Base-by-base conservation (phyloP, 2,329 filamentous ascomycete species). In the Aspergillus tamarii region DNA sequence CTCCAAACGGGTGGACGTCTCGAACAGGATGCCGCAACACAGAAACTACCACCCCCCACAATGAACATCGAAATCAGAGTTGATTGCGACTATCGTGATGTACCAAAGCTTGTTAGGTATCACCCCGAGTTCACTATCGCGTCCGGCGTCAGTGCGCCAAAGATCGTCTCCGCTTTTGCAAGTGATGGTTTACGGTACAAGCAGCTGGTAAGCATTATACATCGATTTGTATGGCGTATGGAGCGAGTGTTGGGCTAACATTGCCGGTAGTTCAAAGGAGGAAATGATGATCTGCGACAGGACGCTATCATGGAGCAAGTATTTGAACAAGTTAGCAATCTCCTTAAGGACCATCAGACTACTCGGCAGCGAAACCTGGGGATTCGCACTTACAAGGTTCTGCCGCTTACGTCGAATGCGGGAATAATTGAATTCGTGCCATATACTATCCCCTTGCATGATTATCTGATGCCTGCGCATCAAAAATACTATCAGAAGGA, bases 291-390 rank as follows among this genome's bases (percentile, higher is more conserved):
- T 75, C 85, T 99, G 14, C 91, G 96, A 10, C 95, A 99, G 81
- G 95, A 99, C 73, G 93, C 94, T 52, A 99, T 89, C 83, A 99
- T 99, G 96, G 96, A 99, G 78, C 95, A 99, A 79, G 95, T 99
- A 1, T 99, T 99, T 76, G 92, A 94, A 63, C 93, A 96, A 78
- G 95, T 97, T 26, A 98, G 93, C 63, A 91, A 92, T 58, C 87
- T 99, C 26, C 83, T 99, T 30, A 91, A 92, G 75, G 89, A 92
- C 56, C 93, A 98, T 76, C 89, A 92, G 61, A 87, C 89, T 14
- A 97, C 95, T 2, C 90, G 93, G 45, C 93, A 97, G 74, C 90
- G 95, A 7, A 92, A 92, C 67, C 84, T 99, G 12, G 92, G 91
- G 10, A 96, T 99, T 73, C 87, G 96, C 63, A 98, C 95, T 0